A percentile compares a stretch with the other conserved stretches of the same genome.
Conservation (phyloP, 768 basidiomycete species). For the Gloeostereum incarnatum region DNA sequence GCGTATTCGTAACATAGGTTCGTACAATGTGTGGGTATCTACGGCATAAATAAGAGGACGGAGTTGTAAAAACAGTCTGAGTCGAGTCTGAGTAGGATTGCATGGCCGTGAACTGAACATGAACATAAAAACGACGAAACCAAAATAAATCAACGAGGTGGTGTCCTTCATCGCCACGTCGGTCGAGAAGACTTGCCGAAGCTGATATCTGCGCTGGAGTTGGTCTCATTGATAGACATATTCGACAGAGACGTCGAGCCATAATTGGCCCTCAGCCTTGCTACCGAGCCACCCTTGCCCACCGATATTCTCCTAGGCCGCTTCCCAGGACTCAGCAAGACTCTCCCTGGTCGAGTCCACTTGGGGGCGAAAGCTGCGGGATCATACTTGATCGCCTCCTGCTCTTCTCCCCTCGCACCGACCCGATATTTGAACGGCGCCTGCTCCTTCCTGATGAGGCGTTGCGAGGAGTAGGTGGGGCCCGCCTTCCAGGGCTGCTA, state of each 20-base stretch:
- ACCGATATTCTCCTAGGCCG: conserved; percentile 50
- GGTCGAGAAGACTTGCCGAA: conserved; percentile 36
- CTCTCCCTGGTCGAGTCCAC: conserved; percentile 31
- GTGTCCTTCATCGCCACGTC: conserved; percentile 43
- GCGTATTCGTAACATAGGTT: neutral
- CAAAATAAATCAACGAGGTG: conserved; percentile 2
- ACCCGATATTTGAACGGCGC: conserved; percentile 68
- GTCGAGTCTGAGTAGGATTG: neutral
- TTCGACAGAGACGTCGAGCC: neutral
- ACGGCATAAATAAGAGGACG: neutral
- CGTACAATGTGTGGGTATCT: neutral
- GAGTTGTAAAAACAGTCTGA: neutral
- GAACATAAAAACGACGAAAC: conserved; percentile 6
- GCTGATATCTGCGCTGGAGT: conserved; percentile 37
- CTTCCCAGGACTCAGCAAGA: conserved; percentile 50
- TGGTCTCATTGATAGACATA: conserved; percentile 16
- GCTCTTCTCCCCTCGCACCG: conserved; percentile 63
- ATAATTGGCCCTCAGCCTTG: conserved; percentile 15
- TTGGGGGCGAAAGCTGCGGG: conserved; percentile 49
- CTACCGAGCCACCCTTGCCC: conserved; percentile 25
- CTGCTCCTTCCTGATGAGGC: conserved; percentile 30
- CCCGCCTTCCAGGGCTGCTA: conserved; percentile 41
- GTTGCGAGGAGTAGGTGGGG: conserved; percentile 34
- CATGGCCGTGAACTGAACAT: neutral
- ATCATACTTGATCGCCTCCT: conserved; percentile 77